Conservation (phyloP, 768 basidiomycete species). For the Daedaleopsis nitida region DNA sequence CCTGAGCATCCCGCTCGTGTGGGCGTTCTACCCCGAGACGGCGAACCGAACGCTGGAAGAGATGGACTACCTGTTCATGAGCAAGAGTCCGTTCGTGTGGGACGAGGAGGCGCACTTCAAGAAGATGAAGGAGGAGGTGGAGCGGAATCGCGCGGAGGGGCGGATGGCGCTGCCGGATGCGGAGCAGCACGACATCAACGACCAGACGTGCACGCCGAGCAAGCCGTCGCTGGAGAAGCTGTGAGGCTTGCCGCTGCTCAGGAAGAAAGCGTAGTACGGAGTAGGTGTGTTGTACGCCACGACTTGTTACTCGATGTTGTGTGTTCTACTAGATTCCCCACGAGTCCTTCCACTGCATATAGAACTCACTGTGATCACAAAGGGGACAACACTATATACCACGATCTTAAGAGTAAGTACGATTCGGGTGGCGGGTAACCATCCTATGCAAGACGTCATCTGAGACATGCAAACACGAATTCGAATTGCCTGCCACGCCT, state of each 20-base stretch:
- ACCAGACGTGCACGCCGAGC: not conserved
- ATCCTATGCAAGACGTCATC: too few species aligned
- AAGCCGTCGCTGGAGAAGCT: not conserved
- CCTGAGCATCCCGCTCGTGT: constrained; percentile 44
- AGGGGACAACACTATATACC: too few species aligned
- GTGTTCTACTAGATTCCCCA: too few species aligned
- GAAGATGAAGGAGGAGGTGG: constrained; percentile 34
- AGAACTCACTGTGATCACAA: too few species aligned
- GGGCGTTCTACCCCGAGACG: constrained; percentile 48
- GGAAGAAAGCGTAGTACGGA: too few species aligned
- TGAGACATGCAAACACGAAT: too few species aligned
- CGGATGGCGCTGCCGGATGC: not conserved
- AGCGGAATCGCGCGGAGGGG: not conserved
- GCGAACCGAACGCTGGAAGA: constrained; percentile 48
- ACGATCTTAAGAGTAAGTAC: too few species aligned
- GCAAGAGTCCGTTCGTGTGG: constrained; percentile 48
- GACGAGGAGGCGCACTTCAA: constrained; percentile 43
- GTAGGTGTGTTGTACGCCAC: too few species aligned
- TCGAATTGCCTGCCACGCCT: too few species aligned
- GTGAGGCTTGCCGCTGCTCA: not conserved
- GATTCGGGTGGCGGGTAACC: too few species aligned
- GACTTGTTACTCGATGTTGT: too few species aligned
- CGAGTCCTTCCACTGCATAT: too few species aligned
- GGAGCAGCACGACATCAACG: not conserved
- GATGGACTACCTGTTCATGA: constrained; percentile 47